Conservation (phyloP, 257 asterid genomes). For the Fraxinus quadrangulata region DNA sequence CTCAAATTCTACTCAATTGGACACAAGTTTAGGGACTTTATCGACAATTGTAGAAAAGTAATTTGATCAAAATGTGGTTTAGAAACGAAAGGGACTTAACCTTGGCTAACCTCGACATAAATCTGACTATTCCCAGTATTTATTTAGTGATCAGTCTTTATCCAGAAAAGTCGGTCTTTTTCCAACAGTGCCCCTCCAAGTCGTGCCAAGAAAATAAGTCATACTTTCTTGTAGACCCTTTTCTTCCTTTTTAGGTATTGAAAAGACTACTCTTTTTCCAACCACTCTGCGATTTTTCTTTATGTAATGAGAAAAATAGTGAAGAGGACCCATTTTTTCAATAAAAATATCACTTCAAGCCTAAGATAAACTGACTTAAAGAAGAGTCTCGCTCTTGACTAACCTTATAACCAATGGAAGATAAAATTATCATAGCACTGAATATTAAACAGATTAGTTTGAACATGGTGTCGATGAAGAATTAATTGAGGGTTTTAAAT, state of each 20-base stretch:
- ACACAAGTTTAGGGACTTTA: conserved; percentile 4
- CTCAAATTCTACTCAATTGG: background rate
- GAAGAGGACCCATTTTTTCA: background rate
- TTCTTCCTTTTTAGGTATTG: conserved; percentile 18
- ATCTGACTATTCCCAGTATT: conserved; percentile 19
- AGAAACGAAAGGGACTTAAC: conserved; percentile 38
- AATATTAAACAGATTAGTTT: background rate
- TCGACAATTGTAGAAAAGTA: conserved; percentile 23
- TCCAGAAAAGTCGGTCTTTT: conserved; percentile 18
- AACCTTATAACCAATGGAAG: too few species aligned
- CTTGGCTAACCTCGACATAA: conserved; percentile 33
- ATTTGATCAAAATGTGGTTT: conserved; percentile 5
- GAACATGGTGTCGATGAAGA: background rate
- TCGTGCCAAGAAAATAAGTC: conserved; percentile 33
- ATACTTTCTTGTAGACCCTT: conserved; percentile 23
- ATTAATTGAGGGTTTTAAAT: background rate
- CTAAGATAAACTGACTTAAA: too few species aligned
- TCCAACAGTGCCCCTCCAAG: conserved; percentile 27
- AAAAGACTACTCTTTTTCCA: conserved; percentile 33
- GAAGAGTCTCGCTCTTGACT: too few species aligned
- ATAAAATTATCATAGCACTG: background rate
- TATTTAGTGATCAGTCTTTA: conserved; percentile 30
- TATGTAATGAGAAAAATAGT: background rate
- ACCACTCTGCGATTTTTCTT: conserved; percentile 34
- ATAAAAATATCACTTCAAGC: background rate